phyloP scores from a whole-genome alignment of 352 stramenopile genomes.

The Pythium aphanidermatum region DNA sequence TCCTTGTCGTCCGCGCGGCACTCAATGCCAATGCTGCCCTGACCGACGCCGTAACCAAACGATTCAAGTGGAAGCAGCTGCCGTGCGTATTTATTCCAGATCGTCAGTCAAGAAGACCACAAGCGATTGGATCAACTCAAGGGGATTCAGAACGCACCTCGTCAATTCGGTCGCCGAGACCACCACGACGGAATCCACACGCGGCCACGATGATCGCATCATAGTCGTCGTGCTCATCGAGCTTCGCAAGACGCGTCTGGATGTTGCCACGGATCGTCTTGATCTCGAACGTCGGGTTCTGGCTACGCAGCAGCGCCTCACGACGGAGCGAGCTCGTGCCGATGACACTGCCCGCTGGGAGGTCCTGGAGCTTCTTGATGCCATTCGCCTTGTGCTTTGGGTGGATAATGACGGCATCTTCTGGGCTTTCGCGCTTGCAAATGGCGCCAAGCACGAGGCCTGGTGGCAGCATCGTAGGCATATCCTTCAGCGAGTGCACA shows the following conservation, averaged over 20 bases:
- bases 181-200: conserved; percentile 72
- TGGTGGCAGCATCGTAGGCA: conserved; percentile 75
- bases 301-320: conserved; percentile 61
- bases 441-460: conserved; percentile 79
- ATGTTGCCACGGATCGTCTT: conserved; percentile 87
- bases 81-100: not conserved
- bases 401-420: conserved; percentile 80
- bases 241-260: conserved; percentile 78
- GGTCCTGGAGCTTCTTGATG: conserved; percentile 36
- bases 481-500: conserved; percentile 88
- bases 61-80: conserved; percentile 54
- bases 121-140: not conserved
- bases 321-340: conserved; percentile 81
- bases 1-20: conserved; percentile 62
- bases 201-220: conserved; percentile 85
- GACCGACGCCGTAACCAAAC: conserved; percentile 80
- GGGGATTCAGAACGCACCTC: too few species aligned
- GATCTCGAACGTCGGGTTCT: conserved; percentile 70
- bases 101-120: not conserved
- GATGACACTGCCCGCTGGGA: conserved; percentile 67
- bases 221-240: conserved; percentile 80
- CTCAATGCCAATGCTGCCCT: conserved; percentile 85
- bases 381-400: conserved; percentile 76
- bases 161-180: conserved; percentile 65
- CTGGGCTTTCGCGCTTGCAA: conserved; percentile 74